Evolutionary conservation across 331 rosid genomes (phyloP).

Genomic region (Arachis monticola): DNA sequence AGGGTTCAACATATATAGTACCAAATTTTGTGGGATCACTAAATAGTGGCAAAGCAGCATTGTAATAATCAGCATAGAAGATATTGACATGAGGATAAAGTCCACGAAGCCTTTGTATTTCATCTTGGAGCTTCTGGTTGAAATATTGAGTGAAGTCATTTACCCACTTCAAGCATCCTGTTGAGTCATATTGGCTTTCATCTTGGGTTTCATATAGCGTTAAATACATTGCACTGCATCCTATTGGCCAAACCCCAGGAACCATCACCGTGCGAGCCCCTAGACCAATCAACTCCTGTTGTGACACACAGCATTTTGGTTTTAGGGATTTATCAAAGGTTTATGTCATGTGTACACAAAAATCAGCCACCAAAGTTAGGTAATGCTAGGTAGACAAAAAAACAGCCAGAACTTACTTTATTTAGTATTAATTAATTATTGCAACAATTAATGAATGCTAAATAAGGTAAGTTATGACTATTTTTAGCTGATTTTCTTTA

Average conservation of each 20-base stretch:
- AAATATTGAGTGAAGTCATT: slow-evolving; percentile 44
- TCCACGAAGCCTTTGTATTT: slow-evolving; percentile 38
- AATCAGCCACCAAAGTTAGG: too few relatives aligned
- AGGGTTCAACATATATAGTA: slow-evolving; percentile 6
- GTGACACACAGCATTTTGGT: background rate
- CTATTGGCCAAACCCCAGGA: slow-evolving; percentile 52
- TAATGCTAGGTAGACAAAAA: too few relatives aligned
- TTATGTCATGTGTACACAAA: too few relatives aligned
- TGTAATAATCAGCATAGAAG: slow-evolving; percentile 51
- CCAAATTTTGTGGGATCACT: slow-evolving; percentile 41
- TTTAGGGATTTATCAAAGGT: too few relatives aligned
- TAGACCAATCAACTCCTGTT: slow-evolving; percentile 49
- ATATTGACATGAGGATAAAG: slow-evolving; percentile 41
- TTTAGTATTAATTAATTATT: too few relatives aligned
- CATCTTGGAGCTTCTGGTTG: slow-evolving; percentile 48
- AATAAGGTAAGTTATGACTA: too few relatives aligned
- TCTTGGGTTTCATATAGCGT: slow-evolving; percentile 35
- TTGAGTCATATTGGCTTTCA: slow-evolving; percentile 39
- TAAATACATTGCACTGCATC: slow-evolving; percentile 46
- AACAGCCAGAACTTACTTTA: too few relatives aligned
- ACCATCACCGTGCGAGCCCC: slow-evolving; percentile 49
- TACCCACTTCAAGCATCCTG: slow-evolving; percentile 56
- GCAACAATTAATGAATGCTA: too few relatives aligned
- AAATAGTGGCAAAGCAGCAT: slow-evolving; percentile 42
- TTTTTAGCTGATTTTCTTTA: too few relatives aligned